Conservation (phyloP, 345 rosid species). For the Pugionium cornutum region DNA sequence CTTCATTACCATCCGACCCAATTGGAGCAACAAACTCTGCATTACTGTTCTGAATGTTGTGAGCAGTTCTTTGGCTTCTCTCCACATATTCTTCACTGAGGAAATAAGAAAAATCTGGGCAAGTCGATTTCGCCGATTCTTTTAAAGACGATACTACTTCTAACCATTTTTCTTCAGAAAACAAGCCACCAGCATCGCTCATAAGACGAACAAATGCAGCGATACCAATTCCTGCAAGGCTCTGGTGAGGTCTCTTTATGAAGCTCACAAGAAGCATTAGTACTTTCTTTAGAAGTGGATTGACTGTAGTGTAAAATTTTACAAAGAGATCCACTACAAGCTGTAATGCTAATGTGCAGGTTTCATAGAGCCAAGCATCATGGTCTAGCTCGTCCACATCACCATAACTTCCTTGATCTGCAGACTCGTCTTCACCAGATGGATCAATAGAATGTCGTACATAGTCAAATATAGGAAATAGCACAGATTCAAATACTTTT, state of each 20-base stretch:
- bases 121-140: conserved; percentile 84
- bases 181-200: conserved; percentile 89
- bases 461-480: conserved; percentile 96
- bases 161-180: conserved; percentile 91
- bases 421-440: conserved; percentile 62
- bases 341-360: conserved; percentile 99
- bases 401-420: conserved; percentile 58
- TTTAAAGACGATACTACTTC: conserved; percentile 85
- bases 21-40: conserved; percentile 49
- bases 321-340: conserved; percentile 98
- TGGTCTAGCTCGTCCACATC: conserved; percentile 78
- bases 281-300: conserved; percentile 86
- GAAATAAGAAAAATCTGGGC: conserved; percentile 76
- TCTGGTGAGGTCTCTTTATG: conserved; percentile 96
- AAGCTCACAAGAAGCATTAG: conserved; percentile 83
- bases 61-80: conserved; percentile 40
- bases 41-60: conserved; percentile 41
- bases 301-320: conserved; percentile 85
- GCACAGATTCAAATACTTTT: conserved; percentile 81
- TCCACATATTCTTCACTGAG: conserved; percentile 50
- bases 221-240: conserved; percentile 98
- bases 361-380: conserved; percentile 99
- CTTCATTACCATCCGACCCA: conserved; percentile 47
- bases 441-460: conserved; percentile 99
- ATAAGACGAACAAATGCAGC: conserved; percentile 97